These are phyloP conservation scores for Collybia sordida DNA, from an alignment of 768 basidiomycete genomes.

Conservation along the genomic window DNA sequence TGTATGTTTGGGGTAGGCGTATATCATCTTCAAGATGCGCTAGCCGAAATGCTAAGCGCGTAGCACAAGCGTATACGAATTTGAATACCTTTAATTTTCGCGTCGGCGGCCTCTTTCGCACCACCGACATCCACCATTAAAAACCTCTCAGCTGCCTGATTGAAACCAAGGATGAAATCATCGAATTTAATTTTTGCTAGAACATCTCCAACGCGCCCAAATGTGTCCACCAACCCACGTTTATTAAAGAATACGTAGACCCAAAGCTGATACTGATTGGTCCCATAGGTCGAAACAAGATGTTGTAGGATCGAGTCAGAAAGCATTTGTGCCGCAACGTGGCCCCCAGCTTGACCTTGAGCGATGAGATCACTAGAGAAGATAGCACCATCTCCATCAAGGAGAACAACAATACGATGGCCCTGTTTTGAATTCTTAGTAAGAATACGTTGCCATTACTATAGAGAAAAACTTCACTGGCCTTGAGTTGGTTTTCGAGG, in stretches of 20 bases:
- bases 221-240: constrained; percentile 53
- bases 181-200: constrained; percentile 49
- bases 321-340: constrained; percentile 50
- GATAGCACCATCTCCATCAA: constrained; percentile 69
- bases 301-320: constrained; percentile 37
- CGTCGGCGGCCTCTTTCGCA: constrained; percentile 73
- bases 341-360: constrained; percentile 58
- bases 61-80: neutral
- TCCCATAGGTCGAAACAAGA: constrained; percentile 31
- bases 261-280: constrained; percentile 52
- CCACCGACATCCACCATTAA: constrained; percentile 69
- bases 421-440: constrained; percentile 29
- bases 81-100: constrained; percentile 66
- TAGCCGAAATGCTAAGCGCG: constrained; percentile 18
- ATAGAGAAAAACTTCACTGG: constrained; percentile 7
- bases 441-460: neutral
- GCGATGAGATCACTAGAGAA: constrained; percentile 53
- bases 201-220: constrained; percentile 37
- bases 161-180: constrained; percentile 68
- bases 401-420: constrained; percentile 47
- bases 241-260: constrained; percentile 67
- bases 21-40: constrained; percentile 61
- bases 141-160: constrained; percentile 67
- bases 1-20: constrained; percentile 60
- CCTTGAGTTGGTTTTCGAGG: constrained; percentile 42